Percentiles rank a stretch among this genome's conserved stretches.
Evolutionary conservation across 371 early-diverging fungal genomes (phyloP).

Genomic region (Dichotomocladium elegans): DNA sequence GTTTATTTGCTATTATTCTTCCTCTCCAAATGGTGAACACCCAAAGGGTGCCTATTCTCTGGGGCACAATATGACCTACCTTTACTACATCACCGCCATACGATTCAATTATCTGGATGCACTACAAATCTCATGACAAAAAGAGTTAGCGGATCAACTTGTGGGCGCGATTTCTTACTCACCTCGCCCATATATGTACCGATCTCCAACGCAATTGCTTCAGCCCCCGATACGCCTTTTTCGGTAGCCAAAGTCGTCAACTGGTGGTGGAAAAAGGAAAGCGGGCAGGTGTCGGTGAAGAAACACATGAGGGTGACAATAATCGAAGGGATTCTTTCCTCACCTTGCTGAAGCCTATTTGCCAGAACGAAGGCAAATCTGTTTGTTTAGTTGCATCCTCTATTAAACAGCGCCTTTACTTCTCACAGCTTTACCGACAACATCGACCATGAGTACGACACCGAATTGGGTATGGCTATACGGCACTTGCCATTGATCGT

Average conservation of each 20-base stretch:
- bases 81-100: slow-evolving; percentile 53
- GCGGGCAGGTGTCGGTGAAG: neutral
- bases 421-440: slow-evolving; percentile 35
- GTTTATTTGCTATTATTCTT: too few relatives aligned
- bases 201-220: slow-evolving; percentile 59
- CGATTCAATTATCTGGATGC: slow-evolving; percentile 47
- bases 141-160: too few relatives aligned
- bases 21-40: neutral
- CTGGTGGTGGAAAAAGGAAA: slow-evolving; percentile 23
- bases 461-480: slow-evolving; percentile 57
- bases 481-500: slow-evolving; percentile 44
- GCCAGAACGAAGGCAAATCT: neutral
- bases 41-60: neutral
- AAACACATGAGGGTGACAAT: neutral
- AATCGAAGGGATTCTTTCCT: too few relatives aligned
- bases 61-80: slow-evolving; percentile 14
- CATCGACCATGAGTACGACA: slow-evolving; percentile 62
- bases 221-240: slow-evolving; percentile 59
- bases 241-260: slow-evolving; percentile 56
- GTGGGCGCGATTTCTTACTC: too few relatives aligned
- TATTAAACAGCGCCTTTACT: neutral
- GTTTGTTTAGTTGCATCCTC: too few relatives aligned
- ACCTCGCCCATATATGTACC: slow-evolving; percentile 59
- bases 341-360: neutral
- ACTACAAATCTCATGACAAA: slow-evolving; percentile 29